These are phyloP conservation scores for Abrus pulchellus DNA, from an alignment of 306 rosid species.

Conservation along the genomic window DNA sequence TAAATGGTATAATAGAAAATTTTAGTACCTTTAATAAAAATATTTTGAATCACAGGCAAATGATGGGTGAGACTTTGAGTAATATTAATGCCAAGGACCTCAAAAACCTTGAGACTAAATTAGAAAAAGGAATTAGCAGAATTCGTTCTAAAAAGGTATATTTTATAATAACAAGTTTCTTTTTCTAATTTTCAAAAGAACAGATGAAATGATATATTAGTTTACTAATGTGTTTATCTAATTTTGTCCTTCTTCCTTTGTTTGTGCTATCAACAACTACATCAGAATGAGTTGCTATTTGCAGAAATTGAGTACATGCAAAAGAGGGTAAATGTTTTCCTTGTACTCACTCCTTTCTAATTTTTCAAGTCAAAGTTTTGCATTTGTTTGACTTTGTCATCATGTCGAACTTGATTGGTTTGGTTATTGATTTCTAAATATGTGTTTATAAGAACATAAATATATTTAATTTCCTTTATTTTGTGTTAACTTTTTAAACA, in stretches of 20 bases:
- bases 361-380: conserved; percentile 1
- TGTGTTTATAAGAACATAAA: too few relatives aligned
- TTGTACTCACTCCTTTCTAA: background rate
- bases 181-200: background rate
- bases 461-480: too few relatives aligned
- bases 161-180: background rate
- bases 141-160: conserved; percentile 86
- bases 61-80: conserved; percentile 74
- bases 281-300: conserved; percentile 85
- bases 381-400: background rate
- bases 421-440: background rate
- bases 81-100: conserved; percentile 61
- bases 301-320: conserved; percentile 91
- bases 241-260: conserved; percentile 21
- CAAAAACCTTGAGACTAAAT: conserved; percentile 67
- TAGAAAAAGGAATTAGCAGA: conserved; percentile 78
- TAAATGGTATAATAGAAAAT: too few relatives aligned
- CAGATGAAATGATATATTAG: background rate
- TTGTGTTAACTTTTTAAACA: too few relatives aligned
- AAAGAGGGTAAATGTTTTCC: conserved; percentile 56
- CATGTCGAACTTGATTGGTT: background rate
- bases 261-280: conserved; percentile 17
- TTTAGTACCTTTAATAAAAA: background rate
- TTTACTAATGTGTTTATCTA: conserved; percentile 40
- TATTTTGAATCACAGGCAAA: conserved; percentile 58